Evolutionary conservation across 2,329 filamentous ascomycete genomes (phyloP), one percentile per base, ranked within the genome.

Genomic region (Diaporthe longicolla): DNA sequence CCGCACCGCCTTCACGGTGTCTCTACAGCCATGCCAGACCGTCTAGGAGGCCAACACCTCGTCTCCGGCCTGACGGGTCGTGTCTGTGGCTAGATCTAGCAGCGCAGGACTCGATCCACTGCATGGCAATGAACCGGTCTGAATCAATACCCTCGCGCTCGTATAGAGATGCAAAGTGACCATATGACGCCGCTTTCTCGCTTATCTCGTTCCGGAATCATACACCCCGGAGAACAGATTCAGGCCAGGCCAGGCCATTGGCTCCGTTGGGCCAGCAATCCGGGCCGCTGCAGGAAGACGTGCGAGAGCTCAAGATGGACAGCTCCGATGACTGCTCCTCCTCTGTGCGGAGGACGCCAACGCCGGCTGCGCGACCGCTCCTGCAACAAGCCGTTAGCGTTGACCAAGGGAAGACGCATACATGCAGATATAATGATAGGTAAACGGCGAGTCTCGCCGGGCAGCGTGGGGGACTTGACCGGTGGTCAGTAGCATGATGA

Each of bases 341-440:
- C 58, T 58, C 68, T 73, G 57, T 40, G 59, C 57, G 66, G 58
- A 73, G 68, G 70, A 29, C 40, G 50, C 61, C 69, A 61, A 29
- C 68, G 43, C 54, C 48, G 61, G 43, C 65, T 70, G 68, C 55
- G 71, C 58, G 35, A 48, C 73, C 74, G 61, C 48, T 74, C 45
- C 72, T 75, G 74, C 72, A 75, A 54, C 68, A 45, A 74, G 63
- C 74, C 74, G 74, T 72, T 71, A 74, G 74, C 72, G 74, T 72
- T 55, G 32, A 63, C 72, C 68, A 58, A 43, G 68, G 50, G 13
- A 32, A 69, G 58, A 69, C 29, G 72, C 74, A 59, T 54, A 57
- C 68, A 57, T 63, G 72, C 74, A 66, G 45, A 52, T 61, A 57
- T 63, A 29, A 70, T 43, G n/a, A 54, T 21, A 19, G 61, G 73